Evolutionary conservation across 257 asterid genomes (phyloP).

Genomic region (Striga asiatica): DNA sequence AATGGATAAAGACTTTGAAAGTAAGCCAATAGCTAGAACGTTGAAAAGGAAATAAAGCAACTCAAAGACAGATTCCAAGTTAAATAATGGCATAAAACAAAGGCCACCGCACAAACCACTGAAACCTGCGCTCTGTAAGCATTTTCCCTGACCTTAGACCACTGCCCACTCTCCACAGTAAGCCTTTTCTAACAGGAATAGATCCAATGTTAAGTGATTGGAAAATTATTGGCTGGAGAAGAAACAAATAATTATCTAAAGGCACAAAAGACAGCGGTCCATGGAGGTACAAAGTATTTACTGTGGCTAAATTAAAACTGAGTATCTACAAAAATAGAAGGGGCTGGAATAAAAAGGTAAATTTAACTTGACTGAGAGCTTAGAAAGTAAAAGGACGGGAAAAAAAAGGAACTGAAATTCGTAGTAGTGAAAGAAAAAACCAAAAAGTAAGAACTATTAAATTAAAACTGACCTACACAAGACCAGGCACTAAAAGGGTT

Average conservation of each 20-base stretch:
- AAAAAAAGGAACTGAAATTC: slow-evolving; percentile 26
- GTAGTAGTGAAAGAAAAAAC: slow-evolving; percentile 38
- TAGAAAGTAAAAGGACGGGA: slow-evolving; percentile 27
- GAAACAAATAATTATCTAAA: slow-evolving; percentile 13
- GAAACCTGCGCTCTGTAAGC: slow-evolving; percentile 27
- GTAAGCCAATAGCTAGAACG: not conserved
- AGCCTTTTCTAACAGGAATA: slow-evolving; percentile 24
- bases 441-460: slow-evolving; percentile 45
- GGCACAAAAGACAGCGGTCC: slow-evolving; percentile 24
- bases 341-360: slow-evolving; percentile 25
- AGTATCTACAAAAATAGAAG: not conserved
- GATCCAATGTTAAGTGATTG: slow-evolving; percentile 19
- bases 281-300: slow-evolving; percentile 16
- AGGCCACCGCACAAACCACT: slow-evolving; percentile 16
- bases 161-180: slow-evolving; percentile 25
- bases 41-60: slow-evolving; percentile 1
- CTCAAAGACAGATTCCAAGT: slow-evolving; percentile 12
- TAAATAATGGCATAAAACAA: slow-evolving; percentile 12
- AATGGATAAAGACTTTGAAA: not conserved
- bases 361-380: slow-evolving; percentile 31
- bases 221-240: slow-evolving; percentile 19
- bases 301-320: slow-evolving; percentile 21
- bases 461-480: slow-evolving; percentile 82
- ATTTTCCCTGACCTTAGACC: slow-evolving; percentile 26
- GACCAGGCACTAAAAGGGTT: slow-evolving; percentile 75